Conservation (phyloP, 75 land plant genomes). For the Picea sitchensis region DNA sequence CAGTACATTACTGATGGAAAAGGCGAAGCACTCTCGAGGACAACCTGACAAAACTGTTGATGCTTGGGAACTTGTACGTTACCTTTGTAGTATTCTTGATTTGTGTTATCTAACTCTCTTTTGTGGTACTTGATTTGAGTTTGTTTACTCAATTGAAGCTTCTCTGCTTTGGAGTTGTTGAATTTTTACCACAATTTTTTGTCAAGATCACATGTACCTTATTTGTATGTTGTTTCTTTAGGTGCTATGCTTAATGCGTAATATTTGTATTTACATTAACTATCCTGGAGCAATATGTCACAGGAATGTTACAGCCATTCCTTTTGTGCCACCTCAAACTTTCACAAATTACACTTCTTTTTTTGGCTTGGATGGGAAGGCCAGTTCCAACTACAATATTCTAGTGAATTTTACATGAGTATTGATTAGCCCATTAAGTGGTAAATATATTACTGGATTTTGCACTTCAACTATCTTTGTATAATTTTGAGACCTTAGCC, state of each 20-base stretch:
- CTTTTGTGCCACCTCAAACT: too few species aligned
- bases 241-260: not conserved
- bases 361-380: not conserved
- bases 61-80: slow-evolving; percentile 11
- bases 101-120: not conserved
- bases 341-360: too few species aligned
- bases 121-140: not conserved
- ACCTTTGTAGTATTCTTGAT: not conserved
- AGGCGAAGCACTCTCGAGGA: not conserved
- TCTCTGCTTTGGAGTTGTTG: not conserved
- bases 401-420: not conserved
- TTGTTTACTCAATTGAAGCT: not conserved
- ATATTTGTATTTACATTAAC: too few species aligned
- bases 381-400: not conserved
- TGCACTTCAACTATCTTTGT: not conserved
- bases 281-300: too few species aligned
- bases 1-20: slow-evolving; percentile 9
- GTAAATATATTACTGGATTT: not conserved
- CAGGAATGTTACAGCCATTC: too few species aligned
- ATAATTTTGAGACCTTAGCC: not conserved
- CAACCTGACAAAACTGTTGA: not conserved
- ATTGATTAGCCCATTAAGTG: not conserved
- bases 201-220: not conserved
- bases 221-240: not conserved
- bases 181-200: not conserved